A percentile compares a stretch with the other conserved stretches of the same genome.
These are phyloP conservation scores for Carex arenaria DNA, from an alignment of 202 grass and related monocot genomes.

Conservation along the genomic window DNA sequence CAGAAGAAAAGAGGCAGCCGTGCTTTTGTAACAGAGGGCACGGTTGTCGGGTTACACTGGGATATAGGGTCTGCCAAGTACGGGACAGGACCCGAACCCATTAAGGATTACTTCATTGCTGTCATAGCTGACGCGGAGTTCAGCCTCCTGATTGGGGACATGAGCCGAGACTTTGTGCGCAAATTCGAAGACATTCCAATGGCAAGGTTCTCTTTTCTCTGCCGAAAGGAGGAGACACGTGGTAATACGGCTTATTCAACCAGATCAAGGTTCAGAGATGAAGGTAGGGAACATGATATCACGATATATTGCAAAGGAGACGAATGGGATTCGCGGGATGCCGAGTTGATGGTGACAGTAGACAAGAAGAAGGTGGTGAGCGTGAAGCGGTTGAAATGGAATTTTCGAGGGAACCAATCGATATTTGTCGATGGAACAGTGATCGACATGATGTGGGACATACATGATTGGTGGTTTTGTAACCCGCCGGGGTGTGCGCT, in stretches of 20 bases:
- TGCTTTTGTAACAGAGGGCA: constrained; percentile 51
- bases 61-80: constrained; percentile 58
- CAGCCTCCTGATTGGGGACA: constrained; percentile 55
- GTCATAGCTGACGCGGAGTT: constrained; percentile 55
- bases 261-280: constrained; percentile 51
- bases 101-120: constrained; percentile 48
- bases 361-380: constrained; percentile 58
- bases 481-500: constrained; percentile 33
- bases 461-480: constrained; percentile 92
- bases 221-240: constrained; percentile 58
- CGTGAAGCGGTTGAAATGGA: constrained; percentile 61
- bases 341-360: constrained; percentile 56
- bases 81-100: constrained; percentile 31
- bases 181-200: constrained; percentile 29
- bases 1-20: constrained; percentile 59
- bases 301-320: constrained; percentile 54
- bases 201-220: constrained; percentile 30
- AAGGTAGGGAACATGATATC: constrained; percentile 72
- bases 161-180: constrained; percentile 33
- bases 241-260: constrained; percentile 39
- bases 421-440: constrained; percentile 59
- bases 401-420: constrained; percentile 75
- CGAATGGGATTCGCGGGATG: constrained; percentile 26
- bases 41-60: constrained; percentile 49
- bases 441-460: constrained; percentile 93